These are phyloP conservation scores for Colletotrichum paranaense DNA, from an alignment of 2,329 filamentous ascomycete species.

Conservation along the genomic window DNA sequence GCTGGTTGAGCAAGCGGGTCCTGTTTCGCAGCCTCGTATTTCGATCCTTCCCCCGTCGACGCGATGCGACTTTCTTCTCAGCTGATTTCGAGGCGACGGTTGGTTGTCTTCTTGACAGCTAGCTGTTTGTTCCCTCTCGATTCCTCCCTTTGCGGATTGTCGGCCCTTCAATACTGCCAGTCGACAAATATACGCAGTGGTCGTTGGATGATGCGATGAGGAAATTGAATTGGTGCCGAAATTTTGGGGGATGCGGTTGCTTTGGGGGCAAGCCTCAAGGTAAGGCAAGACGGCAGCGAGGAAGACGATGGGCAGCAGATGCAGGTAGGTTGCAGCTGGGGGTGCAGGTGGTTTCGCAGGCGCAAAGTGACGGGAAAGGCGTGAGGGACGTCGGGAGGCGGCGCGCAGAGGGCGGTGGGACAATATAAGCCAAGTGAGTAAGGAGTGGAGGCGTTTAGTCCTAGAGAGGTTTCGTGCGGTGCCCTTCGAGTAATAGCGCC, in stretches of 20 bases:
- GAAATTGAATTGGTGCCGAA: not conserved
- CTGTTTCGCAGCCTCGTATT: slow-evolving; percentile 22
- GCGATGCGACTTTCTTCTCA: slow-evolving; percentile 14
- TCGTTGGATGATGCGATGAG: not conserved
- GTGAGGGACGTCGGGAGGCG: not conserved
- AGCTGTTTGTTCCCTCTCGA: not conserved
- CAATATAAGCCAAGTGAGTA: slow-evolving; percentile 32
- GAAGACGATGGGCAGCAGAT: not conserved
- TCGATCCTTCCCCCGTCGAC: not conserved
- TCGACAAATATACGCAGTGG: not conserved
- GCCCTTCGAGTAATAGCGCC: slow-evolving; percentile 24
- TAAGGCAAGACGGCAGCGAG: not conserved
- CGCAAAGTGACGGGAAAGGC: slow-evolving; percentile 21
- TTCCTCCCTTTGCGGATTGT: not conserved
- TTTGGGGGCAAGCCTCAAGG: not conserved
- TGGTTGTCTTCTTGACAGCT: not conserved
- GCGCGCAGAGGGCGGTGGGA: slow-evolving; percentile 25
- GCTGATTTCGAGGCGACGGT: not conserved
- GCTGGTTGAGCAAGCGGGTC: slow-evolving; percentile 5
- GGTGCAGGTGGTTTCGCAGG: slow-evolving; percentile 9
- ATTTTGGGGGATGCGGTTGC: not conserved
- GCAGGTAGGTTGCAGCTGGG: slow-evolving; percentile 3
- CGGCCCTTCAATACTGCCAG: not conserved
- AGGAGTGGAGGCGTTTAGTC: slow-evolving; percentile 25
- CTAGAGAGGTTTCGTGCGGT: slow-evolving; percentile 12